Evolutionary conservation across 1,284 basidiomycete genomes (phyloP).

Genomic region (Marasmius tenuissimus): DNA sequence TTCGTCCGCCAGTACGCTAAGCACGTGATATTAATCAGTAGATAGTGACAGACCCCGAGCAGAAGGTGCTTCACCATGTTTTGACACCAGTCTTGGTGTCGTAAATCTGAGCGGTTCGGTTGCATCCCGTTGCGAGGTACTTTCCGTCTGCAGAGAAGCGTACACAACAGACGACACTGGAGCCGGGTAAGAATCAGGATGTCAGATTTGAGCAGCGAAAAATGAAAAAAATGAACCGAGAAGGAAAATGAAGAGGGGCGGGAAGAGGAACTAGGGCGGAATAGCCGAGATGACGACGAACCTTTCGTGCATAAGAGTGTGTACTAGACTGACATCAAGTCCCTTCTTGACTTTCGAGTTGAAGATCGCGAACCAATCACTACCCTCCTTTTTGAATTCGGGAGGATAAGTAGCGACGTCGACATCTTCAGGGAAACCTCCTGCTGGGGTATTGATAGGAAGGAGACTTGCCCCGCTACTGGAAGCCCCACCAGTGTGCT

Average conservation of each 20-base stretch:
- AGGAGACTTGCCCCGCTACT: slow-evolving; percentile 7
- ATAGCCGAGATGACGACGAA: no score
- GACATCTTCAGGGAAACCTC: slow-evolving; percentile 44
- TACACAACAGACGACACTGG: slow-evolving; percentile 79
- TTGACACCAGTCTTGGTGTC: slow-evolving; percentile 71
- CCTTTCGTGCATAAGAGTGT: slow-evolving; percentile 86
- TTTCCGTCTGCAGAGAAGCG: slow-evolving; percentile 83
- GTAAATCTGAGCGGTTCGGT: slow-evolving; percentile 75
- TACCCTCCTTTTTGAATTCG: slow-evolving; percentile 74
- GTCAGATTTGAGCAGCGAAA: slow-evolving; percentile 1
- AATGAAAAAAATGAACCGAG: not conserved
- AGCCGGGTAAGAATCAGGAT: slow-evolving; percentile 3
- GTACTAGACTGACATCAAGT: slow-evolving; percentile 79
- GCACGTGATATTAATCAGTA: not conserved
- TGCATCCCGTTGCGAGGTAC: slow-evolving; percentile 77
- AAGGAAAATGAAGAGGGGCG: not conserved
- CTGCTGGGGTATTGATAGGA: slow-evolving; percentile 21
- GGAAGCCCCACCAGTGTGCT: not conserved
- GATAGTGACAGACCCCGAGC: not conserved
- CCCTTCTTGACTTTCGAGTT: slow-evolving; percentile 75
- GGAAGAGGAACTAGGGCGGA: no score
- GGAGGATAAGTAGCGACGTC: slow-evolving; percentile 48
- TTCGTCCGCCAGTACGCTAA: slow-evolving; percentile 71
- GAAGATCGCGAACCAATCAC: slow-evolving; percentile 88
- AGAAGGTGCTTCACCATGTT: slow-evolving; percentile 46